Base-by-base conservation (phyloP, 495 filamentous ascomycete genomes). In the Neurospora intermedia region DNA sequence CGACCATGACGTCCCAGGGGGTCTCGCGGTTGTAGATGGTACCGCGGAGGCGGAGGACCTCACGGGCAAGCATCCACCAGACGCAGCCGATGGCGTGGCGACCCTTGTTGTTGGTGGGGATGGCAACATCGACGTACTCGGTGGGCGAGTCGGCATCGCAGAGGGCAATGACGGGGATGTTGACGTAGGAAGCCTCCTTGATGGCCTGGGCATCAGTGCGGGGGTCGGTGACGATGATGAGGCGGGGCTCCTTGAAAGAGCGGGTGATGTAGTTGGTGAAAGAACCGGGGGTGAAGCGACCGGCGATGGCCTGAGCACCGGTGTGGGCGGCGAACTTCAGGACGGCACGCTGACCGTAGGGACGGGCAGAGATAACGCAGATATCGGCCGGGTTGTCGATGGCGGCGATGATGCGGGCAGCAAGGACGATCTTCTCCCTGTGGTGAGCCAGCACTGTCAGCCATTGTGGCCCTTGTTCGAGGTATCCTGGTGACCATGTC, bases 221-320 rank as follows among this genome's bases (percentile, higher is more conserved):
- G 79, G 96, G 96, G 84, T 99, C 96, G 84, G 96, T 99, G 82
- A 99, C 96, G 83, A 99, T 90, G 89, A 99, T 98, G 79, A 99
- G 90, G 83, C 96, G 96, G 81, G 96, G 96, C 88, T 99, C 96
- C 91, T 98, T 98, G 92, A 99, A 99, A 79, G 96, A 98, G 82
- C 96, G 96, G 84, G 96, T 99, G 91, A 98, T 99, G 92, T 99
- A 99, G 88, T 99, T 99, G 89, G 96, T 99, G 92, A 99, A 99
- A 85, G 96, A 97, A 89, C 96, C 96, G 81, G 96, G 96, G 81
- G 96, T 99, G 91, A 99, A 99, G 84, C 96, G 94, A 87, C 96
- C 96, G 79, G 96, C 96, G 83, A 99, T 99, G 83, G 96, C 93
- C 81, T 93, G 93, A 81, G 95, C 94, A 85, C 96, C 95, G 78